Base-by-base conservation (phyloP, 352 stramenopile species). In the Pythium plurisporium region DNA sequence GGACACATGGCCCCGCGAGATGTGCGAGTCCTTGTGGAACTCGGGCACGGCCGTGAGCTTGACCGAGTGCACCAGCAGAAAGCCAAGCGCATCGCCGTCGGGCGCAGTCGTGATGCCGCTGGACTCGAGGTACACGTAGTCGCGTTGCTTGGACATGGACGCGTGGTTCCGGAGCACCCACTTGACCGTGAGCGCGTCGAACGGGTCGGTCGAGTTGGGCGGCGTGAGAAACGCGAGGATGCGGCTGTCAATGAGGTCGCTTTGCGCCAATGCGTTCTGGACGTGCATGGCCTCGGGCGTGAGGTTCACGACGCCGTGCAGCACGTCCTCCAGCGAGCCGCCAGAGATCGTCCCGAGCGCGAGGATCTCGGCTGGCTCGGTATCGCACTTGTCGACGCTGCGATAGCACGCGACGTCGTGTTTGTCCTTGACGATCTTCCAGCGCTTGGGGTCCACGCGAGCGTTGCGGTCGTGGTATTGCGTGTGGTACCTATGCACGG, bases 41-140 rank as follows among this genome's bases (percentile, higher is more conserved):
- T 75, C 73, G 0, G 79, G 76, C 29, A 76, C 73, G 11, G 68
- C 70, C 17, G 75, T 57, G 27, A 87, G 59, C 36, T 55, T 59
- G 30, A 89, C 69, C 14, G 76, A 87, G 64, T 89, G 76, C 27
- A 79, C 73, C 29, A 89, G 56, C 40, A 82, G 67, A 53, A 77
- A 89, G 9, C 76, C 79, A 0, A 89, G 64, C 19, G 62, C 53
- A 14, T 88, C 73, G n/a, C 76, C 76, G 36, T 70, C 77, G 12
- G 67, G 45, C 14, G 75, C 55, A 0, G 67, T 77, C 22, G 82
- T 86, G 14, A 67, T 70, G 27, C 79, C 79, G n/a, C 75, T 82
- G 51, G 74, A 52, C 59, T 89, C 79, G 36, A 89, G 54, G 48
- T 81, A 89, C 29, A 89, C 71, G 54, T 87, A 75, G 58, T 89